These are phyloP conservation scores for Sugiyamaella xylanicola DNA, from an alignment of 1,139 yeast species.

Conservation along the genomic window DNA sequence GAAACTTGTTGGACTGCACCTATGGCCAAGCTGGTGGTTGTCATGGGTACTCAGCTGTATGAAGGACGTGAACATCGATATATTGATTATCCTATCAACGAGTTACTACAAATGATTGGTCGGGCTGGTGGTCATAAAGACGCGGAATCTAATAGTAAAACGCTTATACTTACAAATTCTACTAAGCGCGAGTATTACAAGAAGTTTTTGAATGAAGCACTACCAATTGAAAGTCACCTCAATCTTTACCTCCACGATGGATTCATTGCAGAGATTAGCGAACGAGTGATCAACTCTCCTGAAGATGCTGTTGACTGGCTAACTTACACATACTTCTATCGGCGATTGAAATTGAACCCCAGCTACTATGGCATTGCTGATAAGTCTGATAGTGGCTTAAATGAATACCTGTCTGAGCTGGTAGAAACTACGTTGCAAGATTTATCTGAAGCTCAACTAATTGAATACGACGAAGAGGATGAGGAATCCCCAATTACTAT, in stretches of 20 bases:
- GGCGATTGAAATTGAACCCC: constrained; percentile 80
- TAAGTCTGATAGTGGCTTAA: constrained; percentile 65
- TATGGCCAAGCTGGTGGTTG: constrained; percentile 54
- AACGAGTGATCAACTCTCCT: constrained; percentile 62
- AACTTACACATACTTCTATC: constrained; percentile 79
- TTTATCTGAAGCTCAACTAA: constrained; percentile 59
- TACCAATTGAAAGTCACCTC: constrained; percentile 83
- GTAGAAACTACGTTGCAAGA: constrained; percentile 76
- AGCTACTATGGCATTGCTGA: constrained; percentile 80
- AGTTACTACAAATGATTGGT: constrained; percentile 75
- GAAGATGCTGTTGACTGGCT: constrained; percentile 93
- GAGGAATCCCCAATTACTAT: constrained; percentile 53
- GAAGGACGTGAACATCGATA: constrained; percentile 75
- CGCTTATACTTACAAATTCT: constrained; percentile 58
- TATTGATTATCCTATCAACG: constrained; percentile 67
- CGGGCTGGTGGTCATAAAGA: constrained; percentile 46
- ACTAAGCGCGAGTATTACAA: constrained; percentile 64
- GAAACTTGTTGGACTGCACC: constrained; percentile 59
- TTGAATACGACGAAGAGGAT: constrained; percentile 57
- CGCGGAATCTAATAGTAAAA: constrained; percentile 45
- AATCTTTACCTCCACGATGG: constrained; percentile 62
- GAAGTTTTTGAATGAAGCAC: constrained; percentile 69
- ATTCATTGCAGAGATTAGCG: constrained; percentile 69
- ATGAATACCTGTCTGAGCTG: constrained; percentile 79
- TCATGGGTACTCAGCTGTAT: constrained; percentile 70